Conservation (phyloP, 352 stramenopile genomes). For the Phytopythium litorale region DNA sequence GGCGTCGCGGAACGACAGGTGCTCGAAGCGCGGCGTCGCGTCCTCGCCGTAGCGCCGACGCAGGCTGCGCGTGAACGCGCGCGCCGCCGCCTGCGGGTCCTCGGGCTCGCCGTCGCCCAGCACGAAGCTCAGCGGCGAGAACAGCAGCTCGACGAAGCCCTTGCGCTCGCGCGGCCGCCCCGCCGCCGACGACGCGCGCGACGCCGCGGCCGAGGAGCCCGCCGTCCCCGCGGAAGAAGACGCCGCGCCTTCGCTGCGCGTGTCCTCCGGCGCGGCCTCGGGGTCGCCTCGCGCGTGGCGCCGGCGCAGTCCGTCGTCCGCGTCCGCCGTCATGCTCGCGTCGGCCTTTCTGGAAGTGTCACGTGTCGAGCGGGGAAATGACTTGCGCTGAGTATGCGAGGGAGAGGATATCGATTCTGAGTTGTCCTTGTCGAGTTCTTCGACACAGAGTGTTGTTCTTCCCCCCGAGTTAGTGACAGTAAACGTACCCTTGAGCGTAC, state of each 20-base stretch:
- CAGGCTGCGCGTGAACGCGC: constrained; percentile 53
- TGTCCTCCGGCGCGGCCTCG: constrained; percentile 2
- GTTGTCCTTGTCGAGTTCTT: not conserved
- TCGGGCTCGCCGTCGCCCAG: constrained; percentile 64
- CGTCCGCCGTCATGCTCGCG: constrained; percentile 12
- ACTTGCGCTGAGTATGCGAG: constrained; percentile 1
- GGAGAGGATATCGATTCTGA: not conserved
- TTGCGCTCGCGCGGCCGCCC: constrained; percentile 43
- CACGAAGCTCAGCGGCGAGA: constrained; percentile 71
- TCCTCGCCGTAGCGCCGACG: constrained; percentile 51
- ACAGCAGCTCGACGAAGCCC: constrained; percentile 71
- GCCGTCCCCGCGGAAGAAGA: constrained; percentile 2
- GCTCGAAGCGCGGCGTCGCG: constrained; percentile 65
- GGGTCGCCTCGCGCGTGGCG: constrained; percentile 23
- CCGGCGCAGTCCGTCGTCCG: constrained; percentile 23
- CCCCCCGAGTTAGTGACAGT: not conserved
- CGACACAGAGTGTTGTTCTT: too few species aligned
- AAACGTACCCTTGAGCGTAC: not conserved
- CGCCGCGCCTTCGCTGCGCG: constrained; percentile 1
- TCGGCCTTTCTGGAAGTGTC: constrained; percentile 6
- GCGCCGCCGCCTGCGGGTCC: constrained; percentile 51
- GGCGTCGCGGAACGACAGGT: constrained; percentile 78
- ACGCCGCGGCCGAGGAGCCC: not conserved
- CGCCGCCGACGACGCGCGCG: constrained; percentile 7
- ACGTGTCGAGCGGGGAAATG: constrained; percentile 5